A percentile compares a stretch with the other conserved stretches of the same genome.
phyloP scores from a whole-genome alignment of 805 yeast species.

The Ogataea nonfermentans region DNA sequence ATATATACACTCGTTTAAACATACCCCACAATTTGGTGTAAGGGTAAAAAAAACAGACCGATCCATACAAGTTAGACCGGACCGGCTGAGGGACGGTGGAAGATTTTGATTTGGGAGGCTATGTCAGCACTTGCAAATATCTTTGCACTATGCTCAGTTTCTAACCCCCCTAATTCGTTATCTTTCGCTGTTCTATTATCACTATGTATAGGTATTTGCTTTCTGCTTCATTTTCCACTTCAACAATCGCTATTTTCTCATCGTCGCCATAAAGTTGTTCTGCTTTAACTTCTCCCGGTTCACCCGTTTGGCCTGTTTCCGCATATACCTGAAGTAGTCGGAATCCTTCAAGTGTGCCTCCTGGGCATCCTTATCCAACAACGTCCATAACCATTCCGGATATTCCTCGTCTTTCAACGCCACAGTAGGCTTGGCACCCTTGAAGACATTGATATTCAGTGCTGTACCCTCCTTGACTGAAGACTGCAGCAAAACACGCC shows the following conservation, averaged over 20 bases:
- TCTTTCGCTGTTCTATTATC: too few relatives aligned
- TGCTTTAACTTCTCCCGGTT: conserved; percentile 72
- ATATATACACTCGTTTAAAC: too few relatives aligned
- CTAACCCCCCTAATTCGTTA: too few relatives aligned
- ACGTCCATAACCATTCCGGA: conserved; percentile 93
- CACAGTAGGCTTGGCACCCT: conserved; percentile 81
- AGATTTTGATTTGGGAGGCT: too few relatives aligned
- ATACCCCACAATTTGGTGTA: too few relatives aligned
- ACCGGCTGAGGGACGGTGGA: too few relatives aligned
- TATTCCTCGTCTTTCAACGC: conserved; percentile 87
- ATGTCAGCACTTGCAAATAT: too few relatives aligned
- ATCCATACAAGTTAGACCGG: too few relatives aligned
- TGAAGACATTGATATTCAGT: conserved; percentile 68
- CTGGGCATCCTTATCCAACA: conserved; percentile 67
- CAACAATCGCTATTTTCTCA: conserved; percentile 28
- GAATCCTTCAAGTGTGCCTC: conserved; percentile 49
- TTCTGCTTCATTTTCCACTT: too few relatives aligned
- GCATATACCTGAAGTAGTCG: conserved; percentile 64
- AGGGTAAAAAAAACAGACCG: too few relatives aligned
- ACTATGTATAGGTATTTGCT: too few relatives aligned
- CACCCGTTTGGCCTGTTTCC: conserved; percentile 63
- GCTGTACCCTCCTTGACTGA: conserved; percentile 71
- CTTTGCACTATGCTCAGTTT: too few relatives aligned
- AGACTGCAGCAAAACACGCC: conserved; percentile 33
- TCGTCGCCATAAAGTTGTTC: conserved; percentile 71